Evolutionary conservation across 805 yeast genomes (phyloP).

Genomic region (Pichia thaimueangensis): DNA sequence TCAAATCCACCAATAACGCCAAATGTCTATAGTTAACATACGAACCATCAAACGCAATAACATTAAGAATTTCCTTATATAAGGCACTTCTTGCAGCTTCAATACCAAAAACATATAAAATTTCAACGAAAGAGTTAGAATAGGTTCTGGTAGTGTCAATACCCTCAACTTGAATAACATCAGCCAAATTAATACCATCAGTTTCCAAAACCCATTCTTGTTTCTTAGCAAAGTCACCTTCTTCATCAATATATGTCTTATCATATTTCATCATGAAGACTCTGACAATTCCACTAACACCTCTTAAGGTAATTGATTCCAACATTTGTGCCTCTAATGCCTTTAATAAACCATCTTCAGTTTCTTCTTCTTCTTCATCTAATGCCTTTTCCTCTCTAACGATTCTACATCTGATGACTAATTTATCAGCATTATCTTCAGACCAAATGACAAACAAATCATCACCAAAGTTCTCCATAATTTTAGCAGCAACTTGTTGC

Average conservation of each 20-base stretch:
- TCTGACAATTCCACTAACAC: constrained; percentile 89
- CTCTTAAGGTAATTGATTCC: constrained; percentile 89
- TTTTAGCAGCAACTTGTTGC: constrained; percentile 97
- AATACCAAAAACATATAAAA: constrained; percentile 91
- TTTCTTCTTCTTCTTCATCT: constrained; percentile 91
- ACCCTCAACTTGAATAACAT: constrained; percentile 92
- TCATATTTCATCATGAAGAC: constrained; percentile 87
- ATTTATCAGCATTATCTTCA: constrained; percentile 96
- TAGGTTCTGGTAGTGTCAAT: constrained; percentile 87
- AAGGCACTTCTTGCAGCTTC: constrained; percentile 96
- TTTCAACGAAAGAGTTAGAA: constrained; percentile 94
- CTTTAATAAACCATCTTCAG: constrained; percentile 94
- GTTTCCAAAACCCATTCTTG: constrained; percentile 99
- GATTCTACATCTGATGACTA: constrained; percentile 96
- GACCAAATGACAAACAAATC: constrained; percentile 98
- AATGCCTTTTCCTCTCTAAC: constrained; percentile 91
- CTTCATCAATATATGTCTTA: constrained; percentile 60
- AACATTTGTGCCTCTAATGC: constrained; percentile 95
- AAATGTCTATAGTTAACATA: constrained; percentile 97
- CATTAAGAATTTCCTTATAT: constrained; percentile 91
- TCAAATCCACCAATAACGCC: constrained; percentile 95
- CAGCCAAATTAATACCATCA: constrained; percentile 94
- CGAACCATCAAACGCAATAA: constrained; percentile 99
- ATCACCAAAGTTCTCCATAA: constrained; percentile 85
- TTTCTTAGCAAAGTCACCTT: constrained; percentile 83